Percentiles rank a stretch among this genome's conserved stretches.
Conservation (phyloP, 2,329 filamentous ascomycete species). For the Lecanicillium sp. region DNA sequence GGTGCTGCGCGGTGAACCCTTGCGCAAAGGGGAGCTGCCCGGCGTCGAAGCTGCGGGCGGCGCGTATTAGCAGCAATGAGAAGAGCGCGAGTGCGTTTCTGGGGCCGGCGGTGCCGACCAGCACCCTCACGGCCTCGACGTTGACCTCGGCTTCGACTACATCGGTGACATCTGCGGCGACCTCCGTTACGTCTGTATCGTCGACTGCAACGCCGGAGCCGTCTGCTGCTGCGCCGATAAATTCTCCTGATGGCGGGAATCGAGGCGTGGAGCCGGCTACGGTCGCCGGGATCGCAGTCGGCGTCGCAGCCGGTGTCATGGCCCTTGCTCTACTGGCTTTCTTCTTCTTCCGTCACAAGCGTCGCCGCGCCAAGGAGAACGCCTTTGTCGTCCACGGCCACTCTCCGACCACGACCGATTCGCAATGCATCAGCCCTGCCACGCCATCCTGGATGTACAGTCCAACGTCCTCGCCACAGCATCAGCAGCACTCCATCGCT, state of each 20-base stretch:
- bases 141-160: slow-evolving; percentile 1
- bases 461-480: background rate
- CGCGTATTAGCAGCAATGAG: slow-evolving; percentile 21
- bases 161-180: background rate
- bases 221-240: too few species aligned
- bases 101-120: background rate
- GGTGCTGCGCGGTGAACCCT: slow-evolving; percentile 29
- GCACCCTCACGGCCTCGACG: background rate
- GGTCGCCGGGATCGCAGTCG: slow-evolving; percentile 19
- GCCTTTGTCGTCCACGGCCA: background rate
- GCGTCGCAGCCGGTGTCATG: slow-evolving; percentile 13
- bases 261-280: slow-evolving; percentile 13
- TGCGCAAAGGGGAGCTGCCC: slow-evolving; percentile 23
- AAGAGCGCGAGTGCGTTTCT: background rate
- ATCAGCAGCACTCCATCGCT: background rate
- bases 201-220: background rate
- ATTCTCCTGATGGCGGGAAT: background rate
- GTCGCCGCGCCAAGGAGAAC: background rate
- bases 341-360: background rate
- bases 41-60: slow-evolving; percentile 18
- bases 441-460: background rate
- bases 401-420: background rate
- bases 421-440: background rate
- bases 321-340: slow-evolving; percentile 1
- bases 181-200: background rate